Conservation (phyloP, 371 early-diverging fungal species). For the Mortierella sp. region DNA sequence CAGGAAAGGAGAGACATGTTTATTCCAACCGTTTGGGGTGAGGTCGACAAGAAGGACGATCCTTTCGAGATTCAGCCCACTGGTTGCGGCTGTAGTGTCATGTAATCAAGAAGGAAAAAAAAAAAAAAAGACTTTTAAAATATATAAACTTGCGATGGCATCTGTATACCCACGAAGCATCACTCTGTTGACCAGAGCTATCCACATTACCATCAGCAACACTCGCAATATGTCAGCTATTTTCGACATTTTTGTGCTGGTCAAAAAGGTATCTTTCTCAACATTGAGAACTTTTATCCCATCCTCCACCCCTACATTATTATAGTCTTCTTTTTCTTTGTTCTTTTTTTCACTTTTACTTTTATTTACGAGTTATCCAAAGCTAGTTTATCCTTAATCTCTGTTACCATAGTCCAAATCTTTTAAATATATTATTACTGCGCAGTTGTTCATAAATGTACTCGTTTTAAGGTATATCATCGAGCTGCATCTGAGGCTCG, state of each 20-base stretch:
- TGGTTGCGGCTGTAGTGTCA: conserved; percentile 46
- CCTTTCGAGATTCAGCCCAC: conserved; percentile 70
- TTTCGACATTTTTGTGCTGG: neutral
- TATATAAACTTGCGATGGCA: neutral
- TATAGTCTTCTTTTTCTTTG: too few species aligned
- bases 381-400: too few species aligned
- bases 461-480: neutral
- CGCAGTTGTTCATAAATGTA: too few species aligned
- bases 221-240: neutral
- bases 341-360: too few species aligned
- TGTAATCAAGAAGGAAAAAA: conserved; percentile 23
- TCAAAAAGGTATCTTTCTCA: too few species aligned
- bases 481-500: neutral
- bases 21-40: conserved; percentile 89
- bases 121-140: neutral
- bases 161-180: conserved; percentile 14
- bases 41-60: conserved; percentile 79
- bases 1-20: conserved; percentile 73
- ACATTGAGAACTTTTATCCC: too few species aligned
- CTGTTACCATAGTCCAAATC: too few species aligned
- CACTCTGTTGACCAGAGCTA: conserved; percentile 12
- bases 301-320: too few species aligned
- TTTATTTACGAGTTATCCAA: too few species aligned
- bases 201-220: neutral
- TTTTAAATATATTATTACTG: too few species aligned